Conservation (phyloP, 208 protist species). For the Blechomonas ayalai region DNA sequence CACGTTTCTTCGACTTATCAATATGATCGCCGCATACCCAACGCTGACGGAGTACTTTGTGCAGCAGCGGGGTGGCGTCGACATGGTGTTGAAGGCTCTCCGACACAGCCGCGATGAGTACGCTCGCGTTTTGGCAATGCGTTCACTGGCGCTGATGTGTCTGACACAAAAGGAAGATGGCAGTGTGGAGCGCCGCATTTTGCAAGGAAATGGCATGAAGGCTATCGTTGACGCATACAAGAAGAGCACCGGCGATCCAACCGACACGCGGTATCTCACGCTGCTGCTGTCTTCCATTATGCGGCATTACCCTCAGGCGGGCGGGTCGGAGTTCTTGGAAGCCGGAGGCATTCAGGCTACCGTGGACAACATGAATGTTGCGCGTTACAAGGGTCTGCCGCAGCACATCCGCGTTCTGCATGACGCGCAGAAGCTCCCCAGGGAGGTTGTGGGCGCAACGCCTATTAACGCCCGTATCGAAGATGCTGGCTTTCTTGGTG, state of each 20-base stretch:
- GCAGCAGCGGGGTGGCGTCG: conserved; percentile 57
- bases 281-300: conserved; percentile 82
- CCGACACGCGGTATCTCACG: conserved; percentile 80
- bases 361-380: conserved; percentile 77
- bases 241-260: conserved; percentile 77
- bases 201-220: conserved; percentile 64
- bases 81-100: conserved; percentile 64
- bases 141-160: conserved; percentile 69
- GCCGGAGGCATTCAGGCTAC: conserved; percentile 63
- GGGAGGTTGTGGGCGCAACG: conserved; percentile 19
- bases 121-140: conserved; percentile 65
- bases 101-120: conserved; percentile 63
- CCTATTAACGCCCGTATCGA: conserved; percentile 44
- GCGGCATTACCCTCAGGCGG: conserved; percentile 73
- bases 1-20: conserved; percentile 79
- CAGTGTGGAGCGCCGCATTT: conserved; percentile 60
- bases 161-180: conserved; percentile 80
- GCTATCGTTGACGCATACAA: conserved; percentile 73
- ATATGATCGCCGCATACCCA: conserved; percentile 66
- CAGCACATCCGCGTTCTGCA: conserved; percentile 82
- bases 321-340: conserved; percentile 71
- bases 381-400: conserved; percentile 82
- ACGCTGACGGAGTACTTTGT: conserved; percentile 69
- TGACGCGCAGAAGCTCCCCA: conserved; percentile 63
- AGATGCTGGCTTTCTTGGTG: conserved; percentile 72